These are phyloP conservation scores for Fomitopsis pulvina DNA, from an alignment of 768 basidiomycete species.

Conservation along the genomic window DNA sequence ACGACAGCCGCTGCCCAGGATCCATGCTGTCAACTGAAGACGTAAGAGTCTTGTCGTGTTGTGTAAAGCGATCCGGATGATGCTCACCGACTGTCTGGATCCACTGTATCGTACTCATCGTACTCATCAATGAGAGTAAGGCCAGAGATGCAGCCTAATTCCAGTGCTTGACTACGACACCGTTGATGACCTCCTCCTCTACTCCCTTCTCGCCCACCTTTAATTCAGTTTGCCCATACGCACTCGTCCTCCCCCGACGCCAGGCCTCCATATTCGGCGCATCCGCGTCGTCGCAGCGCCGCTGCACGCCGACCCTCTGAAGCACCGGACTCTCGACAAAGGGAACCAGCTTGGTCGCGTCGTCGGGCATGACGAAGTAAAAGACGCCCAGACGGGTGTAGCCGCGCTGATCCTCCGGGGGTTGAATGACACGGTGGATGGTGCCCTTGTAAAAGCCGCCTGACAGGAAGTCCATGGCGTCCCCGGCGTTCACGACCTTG, in stretches of 20 bases:
- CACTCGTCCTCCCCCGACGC: constrained; percentile 42
- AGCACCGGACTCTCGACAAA: constrained; percentile 42
- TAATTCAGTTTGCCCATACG: constrained; percentile 45
- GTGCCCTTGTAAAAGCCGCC: constrained; percentile 56
- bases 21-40: background rate
- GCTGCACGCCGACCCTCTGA: constrained; percentile 34
- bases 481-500: constrained; percentile 44
- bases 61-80: background rate
- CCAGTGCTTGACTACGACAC: constrained; percentile 51
- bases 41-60: background rate
- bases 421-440: constrained; percentile 55
- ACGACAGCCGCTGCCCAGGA: background rate
- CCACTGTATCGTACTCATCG: background rate
- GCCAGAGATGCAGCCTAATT: constrained; percentile 31
- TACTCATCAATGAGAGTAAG: background rate
- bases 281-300: constrained; percentile 29
- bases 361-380: constrained; percentile 50
- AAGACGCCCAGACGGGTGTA: constrained; percentile 49
- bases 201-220: constrained; percentile 34
- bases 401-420: constrained; percentile 45
- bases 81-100: background rate
- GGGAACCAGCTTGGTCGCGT: constrained; percentile 41
- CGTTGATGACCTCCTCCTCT: constrained; percentile 50
- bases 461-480: constrained; percentile 52
- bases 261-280: constrained; percentile 48